A percentile compares a stretch with the other conserved stretches of the same genome.
Conservation (phyloP, 495 filamentous ascomycete species). For the Talaromyces borbonicus region DNA sequence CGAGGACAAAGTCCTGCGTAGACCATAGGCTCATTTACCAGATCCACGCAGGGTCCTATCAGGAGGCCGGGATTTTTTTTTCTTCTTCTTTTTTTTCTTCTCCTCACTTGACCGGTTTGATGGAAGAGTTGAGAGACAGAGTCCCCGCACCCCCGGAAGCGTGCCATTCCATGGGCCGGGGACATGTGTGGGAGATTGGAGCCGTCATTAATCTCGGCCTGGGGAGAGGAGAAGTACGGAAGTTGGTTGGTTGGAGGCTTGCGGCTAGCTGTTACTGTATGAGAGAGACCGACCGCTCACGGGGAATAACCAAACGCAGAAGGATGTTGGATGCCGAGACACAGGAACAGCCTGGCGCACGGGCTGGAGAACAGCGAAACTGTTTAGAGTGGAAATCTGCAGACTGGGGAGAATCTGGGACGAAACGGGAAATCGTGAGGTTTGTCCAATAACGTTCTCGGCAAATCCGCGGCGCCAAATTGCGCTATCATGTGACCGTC, state of each 20-base stretch:
- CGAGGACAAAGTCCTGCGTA: not conserved
- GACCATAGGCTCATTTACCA: not conserved
- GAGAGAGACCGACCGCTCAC: no score
- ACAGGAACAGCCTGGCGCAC: no score
- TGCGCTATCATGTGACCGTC: not conserved
- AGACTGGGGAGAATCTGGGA: not conserved
- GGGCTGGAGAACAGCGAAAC: no score
- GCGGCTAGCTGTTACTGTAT: no score
- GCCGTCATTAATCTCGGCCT: slow-evolving; percentile 3
- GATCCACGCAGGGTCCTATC: not conserved
- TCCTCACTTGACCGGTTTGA: not conserved
- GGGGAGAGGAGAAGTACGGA: no score
- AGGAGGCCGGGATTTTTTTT: not conserved
- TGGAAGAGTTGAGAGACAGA: no score
- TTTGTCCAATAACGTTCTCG: slow-evolving; percentile 2
- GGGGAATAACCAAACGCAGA: not conserved
- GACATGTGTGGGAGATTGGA: slow-evolving; percentile 1
- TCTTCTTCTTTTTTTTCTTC: not conserved
- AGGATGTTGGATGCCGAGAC: not conserved
- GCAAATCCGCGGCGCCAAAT: not conserved
- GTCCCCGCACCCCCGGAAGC: slow-evolving; percentile 4
- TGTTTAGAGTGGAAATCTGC: not conserved
- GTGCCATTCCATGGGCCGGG: slow-evolving; percentile 6
- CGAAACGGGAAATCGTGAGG: slow-evolving; percentile 1
- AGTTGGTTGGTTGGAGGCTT: no score